These are phyloP conservation scores for Scytalidium lignicola DNA, from an alignment of 2,329 filamentous ascomycete genomes.

Conservation along the genomic window DNA sequence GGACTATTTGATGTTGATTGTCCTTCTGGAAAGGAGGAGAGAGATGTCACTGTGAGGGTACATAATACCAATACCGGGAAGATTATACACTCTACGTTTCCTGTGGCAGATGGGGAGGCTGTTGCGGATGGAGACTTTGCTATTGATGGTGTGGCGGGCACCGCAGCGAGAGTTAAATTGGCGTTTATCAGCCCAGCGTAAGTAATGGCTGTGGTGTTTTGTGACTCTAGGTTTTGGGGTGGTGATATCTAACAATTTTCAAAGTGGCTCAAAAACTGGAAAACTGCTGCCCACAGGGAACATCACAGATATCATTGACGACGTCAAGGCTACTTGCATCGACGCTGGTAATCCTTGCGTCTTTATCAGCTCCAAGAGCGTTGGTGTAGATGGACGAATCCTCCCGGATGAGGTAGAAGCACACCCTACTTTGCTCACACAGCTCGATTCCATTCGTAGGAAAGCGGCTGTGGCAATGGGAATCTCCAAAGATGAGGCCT, in stretches of 20 bases:
- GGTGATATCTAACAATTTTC: background rate
- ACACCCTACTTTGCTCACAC: slow-evolving; percentile 35
- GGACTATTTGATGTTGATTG: slow-evolving; percentile 34
- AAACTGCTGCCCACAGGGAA: slow-evolving; percentile 55
- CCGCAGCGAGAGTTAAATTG: slow-evolving; percentile 50
- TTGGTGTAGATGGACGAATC: slow-evolving; percentile 45
- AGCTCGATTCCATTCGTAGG: slow-evolving; percentile 51
- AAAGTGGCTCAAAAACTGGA: slow-evolving; percentile 54
- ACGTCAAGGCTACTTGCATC: slow-evolving; percentile 49
- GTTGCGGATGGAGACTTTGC: slow-evolving; percentile 47
- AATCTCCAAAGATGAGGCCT: slow-evolving; percentile 36
- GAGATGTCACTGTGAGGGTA: slow-evolving; percentile 48
- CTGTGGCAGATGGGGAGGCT: slow-evolving; percentile 42
- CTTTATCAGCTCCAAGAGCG: slow-evolving; percentile 51
- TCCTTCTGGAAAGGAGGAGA: slow-evolving; percentile 7
- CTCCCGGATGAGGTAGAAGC: slow-evolving; percentile 49
- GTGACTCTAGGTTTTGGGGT: background rate
- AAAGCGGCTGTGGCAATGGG: slow-evolving; percentile 58
- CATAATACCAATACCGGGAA: slow-evolving; percentile 70
- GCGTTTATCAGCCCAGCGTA: slow-evolving; percentile 55
- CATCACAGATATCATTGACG: slow-evolving; percentile 44
- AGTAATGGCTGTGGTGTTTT: background rate
- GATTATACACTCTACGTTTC: slow-evolving; percentile 53
- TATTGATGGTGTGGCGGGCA: slow-evolving; percentile 61
- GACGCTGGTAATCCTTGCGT: slow-evolving; percentile 61